A percentile compares a stretch with the other conserved stretches of the same genome.
phyloP scores from a whole-genome alignment of 176 grass and related monocot species.

The Pontederia crassipes region DNA sequence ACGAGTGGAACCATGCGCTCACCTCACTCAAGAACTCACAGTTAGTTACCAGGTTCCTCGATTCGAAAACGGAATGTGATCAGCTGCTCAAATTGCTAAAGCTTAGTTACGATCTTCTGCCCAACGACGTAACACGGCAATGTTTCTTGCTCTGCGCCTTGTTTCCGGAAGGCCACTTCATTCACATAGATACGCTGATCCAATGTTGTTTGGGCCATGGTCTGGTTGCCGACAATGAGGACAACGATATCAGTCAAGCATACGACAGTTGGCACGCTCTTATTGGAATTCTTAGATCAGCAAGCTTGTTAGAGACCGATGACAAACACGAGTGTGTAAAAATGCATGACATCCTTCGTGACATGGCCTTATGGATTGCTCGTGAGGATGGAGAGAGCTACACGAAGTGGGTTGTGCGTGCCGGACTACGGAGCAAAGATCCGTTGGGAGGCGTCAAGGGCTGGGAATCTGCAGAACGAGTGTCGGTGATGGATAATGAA shows the following conservation, averaged over 20 bases:
- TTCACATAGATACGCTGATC: no score
- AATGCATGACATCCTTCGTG: conserved; percentile 1
- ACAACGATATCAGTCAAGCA: neutral
- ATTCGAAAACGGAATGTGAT: neutral
- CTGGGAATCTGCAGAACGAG: neutral
- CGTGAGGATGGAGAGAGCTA: neutral
- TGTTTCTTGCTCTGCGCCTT: no score
- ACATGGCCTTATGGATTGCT: conserved; percentile 3
- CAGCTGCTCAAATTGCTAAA: neutral
- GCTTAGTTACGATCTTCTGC: neutral
- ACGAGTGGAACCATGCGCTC: conserved; percentile 3
- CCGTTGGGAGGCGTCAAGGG: neutral
- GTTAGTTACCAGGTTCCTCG: neutral
- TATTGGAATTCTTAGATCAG: neutral
- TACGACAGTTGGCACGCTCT: neutral
- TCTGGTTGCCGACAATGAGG: neutral
- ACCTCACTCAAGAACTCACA: neutral
- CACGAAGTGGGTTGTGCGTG: neutral
- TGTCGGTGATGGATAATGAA: neutral
- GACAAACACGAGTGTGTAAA: neutral
- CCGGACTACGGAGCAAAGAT: no score
- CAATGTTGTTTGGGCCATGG: neutral
- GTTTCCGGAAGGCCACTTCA: no score
- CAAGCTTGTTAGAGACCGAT: neutral
- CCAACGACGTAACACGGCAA: neutral